Percentiles rank a stretch among this genome's conserved stretches.
Conservation (phyloP, 345 rosid genomes). For the Camelina laxa region DNA sequence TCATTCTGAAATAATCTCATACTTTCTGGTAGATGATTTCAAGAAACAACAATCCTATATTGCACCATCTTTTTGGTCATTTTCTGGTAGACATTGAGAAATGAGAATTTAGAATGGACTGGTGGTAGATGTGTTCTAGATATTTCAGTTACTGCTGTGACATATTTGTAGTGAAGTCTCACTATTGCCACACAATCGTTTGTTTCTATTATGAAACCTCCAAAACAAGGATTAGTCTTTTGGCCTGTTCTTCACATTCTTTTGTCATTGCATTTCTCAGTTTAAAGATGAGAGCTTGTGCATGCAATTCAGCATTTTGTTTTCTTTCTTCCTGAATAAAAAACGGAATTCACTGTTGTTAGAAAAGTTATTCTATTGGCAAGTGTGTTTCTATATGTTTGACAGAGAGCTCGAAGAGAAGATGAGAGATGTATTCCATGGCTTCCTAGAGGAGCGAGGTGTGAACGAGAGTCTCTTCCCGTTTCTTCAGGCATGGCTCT, state of each 20-base stretch:
- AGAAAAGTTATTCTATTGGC: neutral
- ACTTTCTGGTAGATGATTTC: constrained; percentile 2
- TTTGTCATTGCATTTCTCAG: constrained; percentile 11
- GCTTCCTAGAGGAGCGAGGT: constrained; percentile 80
- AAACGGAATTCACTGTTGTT: neutral
- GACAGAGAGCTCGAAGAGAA: constrained; percentile 77
- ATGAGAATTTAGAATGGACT: neutral
- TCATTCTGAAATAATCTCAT: neutral
- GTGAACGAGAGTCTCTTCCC: constrained; percentile 77
- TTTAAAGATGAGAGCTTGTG: neutral
- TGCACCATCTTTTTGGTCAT: neutral
- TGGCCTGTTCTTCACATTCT: neutral
- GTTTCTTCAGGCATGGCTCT: constrained; percentile 94
- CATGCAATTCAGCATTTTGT: neutral
- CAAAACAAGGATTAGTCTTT: neutral
- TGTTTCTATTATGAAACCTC: neutral
- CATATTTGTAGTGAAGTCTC: neutral
- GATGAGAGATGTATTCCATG: constrained; percentile 80
- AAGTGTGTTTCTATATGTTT: constrained; percentile 19
- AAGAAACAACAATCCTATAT: neutral
- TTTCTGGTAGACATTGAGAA: constrained; percentile 17
- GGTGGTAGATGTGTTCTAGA: neutral
- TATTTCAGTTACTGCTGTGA: neutral
- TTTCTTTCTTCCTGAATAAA: neutral
- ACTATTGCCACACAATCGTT: neutral